A percentile compares a stretch with the other conserved stretches of the same genome.
Conservation (phyloP, 345 rosid species). For the Geranium brycei region DNA sequence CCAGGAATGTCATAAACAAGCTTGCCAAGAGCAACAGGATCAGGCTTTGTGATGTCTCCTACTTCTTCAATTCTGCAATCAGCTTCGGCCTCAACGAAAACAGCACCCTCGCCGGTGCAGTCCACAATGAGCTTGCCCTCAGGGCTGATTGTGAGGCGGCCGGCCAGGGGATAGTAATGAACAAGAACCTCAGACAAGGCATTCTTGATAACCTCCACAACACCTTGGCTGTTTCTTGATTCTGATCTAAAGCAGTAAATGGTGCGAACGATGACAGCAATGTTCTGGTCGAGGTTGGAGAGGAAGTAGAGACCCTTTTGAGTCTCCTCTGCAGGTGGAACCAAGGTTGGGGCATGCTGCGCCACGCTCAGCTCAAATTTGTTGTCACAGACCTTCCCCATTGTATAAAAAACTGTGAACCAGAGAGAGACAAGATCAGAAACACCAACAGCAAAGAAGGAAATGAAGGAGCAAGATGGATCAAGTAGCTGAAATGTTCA, state of each 20-base stretch:
- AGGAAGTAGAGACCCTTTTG: slow-evolving; percentile 56
- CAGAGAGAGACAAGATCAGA: too few species aligned
- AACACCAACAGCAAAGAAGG: too few species aligned
- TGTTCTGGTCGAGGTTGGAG: slow-evolving; percentile 79
- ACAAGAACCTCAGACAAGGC: slow-evolving; percentile 63
- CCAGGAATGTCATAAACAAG: slow-evolving; percentile 61
- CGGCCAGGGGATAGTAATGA: slow-evolving; percentile 61
- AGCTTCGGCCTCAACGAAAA: slow-evolving; percentile 77
- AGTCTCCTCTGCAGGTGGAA: slow-evolving; percentile 57
- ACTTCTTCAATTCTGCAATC: slow-evolving; percentile 37
- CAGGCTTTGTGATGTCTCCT: slow-evolving; percentile 44
- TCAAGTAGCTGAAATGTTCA: too few species aligned
- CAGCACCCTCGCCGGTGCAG: slow-evolving; percentile 74
- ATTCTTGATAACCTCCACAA: slow-evolving; percentile 42
- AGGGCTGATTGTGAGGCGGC: slow-evolving; percentile 55
- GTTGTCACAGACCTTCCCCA: slow-evolving; percentile 22
- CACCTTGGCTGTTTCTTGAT: slow-evolving; percentile 47
- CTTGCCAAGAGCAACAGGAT: slow-evolving; percentile 64
- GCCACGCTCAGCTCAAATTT: slow-evolving; percentile 31
- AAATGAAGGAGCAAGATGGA: too few species aligned
- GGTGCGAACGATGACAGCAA: slow-evolving; percentile 66
- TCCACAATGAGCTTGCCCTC: slow-evolving; percentile 66
- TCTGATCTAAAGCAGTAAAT: slow-evolving; percentile 65
- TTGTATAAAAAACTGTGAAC: background rate
- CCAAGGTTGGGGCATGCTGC: slow-evolving; percentile 37